Base-by-base conservation (phyloP, 176 grass and related monocot genomes). In the Dactylis glomerata region DNA sequence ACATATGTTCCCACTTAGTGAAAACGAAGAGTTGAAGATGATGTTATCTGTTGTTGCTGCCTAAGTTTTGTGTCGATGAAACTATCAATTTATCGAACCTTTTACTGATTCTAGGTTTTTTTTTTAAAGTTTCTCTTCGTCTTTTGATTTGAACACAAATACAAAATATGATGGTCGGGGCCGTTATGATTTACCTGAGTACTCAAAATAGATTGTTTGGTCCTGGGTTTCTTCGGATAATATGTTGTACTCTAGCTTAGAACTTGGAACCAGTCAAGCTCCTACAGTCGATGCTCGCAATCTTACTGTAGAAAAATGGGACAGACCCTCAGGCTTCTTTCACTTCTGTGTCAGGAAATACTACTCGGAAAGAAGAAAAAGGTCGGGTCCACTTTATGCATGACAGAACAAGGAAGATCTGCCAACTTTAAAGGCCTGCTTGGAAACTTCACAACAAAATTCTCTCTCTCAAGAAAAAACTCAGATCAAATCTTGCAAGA, bases 261-360 rank as follows among this genome's bases (percentile, higher is more conserved):
- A 73, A 80, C 22, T 40, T 69, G 62, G 30, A 81, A 32, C 57
- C 12, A 12, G 15, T 28, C 73, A 56, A 74, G 30, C 15, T 37
- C 67, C 26, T 66, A 16, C 62, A 51, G 19, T 63, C 54, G 63
- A 71, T 81, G 32, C 4, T 14, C 45, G 49, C 10, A 85, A 68
- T 77, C 49, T 70, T 70, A 83, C 40, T 62, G 71, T 34, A 40
- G 70, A 64, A 73, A 78, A 34, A 5, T 42, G 54, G 54, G 52
- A 20, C 54, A 57, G 13, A 82, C 54, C 32, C 32, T 41, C 34
- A 20, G 57, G 79, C 65, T 83, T 47, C 11, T 83, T 79, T 90
- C 84, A 78, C 79, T 73, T 90, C 34, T 63, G 27, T 90, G 79
- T 86, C 66, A 79, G 88, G 45, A 75, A 73, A 89, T 26, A 50